Base-by-base conservation (phyloP, 176 grass and related monocot species). In the Alopecurus myosuroides region DNA sequence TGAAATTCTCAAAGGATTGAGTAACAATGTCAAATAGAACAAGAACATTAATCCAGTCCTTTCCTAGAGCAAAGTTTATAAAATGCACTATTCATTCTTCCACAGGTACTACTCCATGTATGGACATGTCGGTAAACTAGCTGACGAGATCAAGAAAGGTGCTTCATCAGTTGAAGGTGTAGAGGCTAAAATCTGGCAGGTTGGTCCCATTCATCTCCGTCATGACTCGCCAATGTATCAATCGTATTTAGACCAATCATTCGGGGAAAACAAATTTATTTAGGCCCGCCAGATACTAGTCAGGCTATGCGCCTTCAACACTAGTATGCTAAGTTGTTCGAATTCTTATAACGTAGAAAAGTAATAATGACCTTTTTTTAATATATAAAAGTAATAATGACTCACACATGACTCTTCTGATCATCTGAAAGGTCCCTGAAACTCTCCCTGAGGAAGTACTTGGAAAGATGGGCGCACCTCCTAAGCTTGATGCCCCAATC, bases 71-170 rank as follows among this genome's bases (percentile, higher is more conserved):
- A 34, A 33, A 66, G 66, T 9, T 66, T 36, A 6, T 48, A 51
- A 56, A 76, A 85, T 20, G 26, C 13, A 31, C 42, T 61, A 6
- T 42, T 60, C 30, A 77, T 84, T 67, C 19, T 64, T 79, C 58
- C 69, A 82, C 88, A 97, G 94, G 86, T 97, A 94, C 85, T 97
- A 97, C 74, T 94, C 94, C 55, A 97, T 51, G 60, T 97, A 97
- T 85, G 94, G 94, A 13, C 94, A 97, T 87, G 94, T 97, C 29
- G 92, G 60, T 39, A 97, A 94, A 80, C 84, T 97, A 81, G 92
- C 94, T 20, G 92, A 97, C 72, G 88, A 94, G 85, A 97, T 97
- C 70, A 91, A 90, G 44, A 92, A 97, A 88, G 94, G 94, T 67
- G 92, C 77, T 35, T 90, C 83, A 15, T 94, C 94, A 84, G 42